phyloP scores from a whole-genome alignment of 352 stramenopile species.

The Phytophthora sp. region DNA sequence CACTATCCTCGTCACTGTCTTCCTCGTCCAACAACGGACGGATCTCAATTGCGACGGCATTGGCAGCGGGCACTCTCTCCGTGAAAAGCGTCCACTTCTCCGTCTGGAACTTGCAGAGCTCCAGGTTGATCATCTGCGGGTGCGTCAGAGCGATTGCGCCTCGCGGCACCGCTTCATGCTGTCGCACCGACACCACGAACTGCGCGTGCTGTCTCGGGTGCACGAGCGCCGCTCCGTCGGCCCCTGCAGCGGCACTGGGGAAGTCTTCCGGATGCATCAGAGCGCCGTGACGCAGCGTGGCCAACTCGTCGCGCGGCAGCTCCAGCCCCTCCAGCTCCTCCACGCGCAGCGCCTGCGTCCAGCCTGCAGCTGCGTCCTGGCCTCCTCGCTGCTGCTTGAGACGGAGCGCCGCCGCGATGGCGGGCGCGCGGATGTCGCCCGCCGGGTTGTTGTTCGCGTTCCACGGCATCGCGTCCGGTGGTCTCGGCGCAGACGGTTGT shows the following conservation, averaged over 20 bases:
- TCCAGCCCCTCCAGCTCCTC: constrained; percentile 50
- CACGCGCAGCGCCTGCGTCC: constrained; percentile 45
- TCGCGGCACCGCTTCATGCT: constrained; percentile 40
- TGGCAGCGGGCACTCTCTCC: constrained; percentile 47
- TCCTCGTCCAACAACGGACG: constrained; percentile 47
- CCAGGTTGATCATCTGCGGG: constrained; percentile 80
- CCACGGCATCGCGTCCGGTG: constrained; percentile 68
- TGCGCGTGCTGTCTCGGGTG: constrained; percentile 76
- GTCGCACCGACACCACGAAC: constrained; percentile 68
- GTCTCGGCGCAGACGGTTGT: neutral
- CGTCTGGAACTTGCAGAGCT: constrained; percentile 74
- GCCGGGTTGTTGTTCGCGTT: constrained; percentile 88
- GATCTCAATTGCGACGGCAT: constrained; percentile 72
- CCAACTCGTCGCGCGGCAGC: constrained; percentile 13
- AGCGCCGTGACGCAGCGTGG: constrained; percentile 52
- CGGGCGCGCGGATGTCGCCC: constrained; percentile 77
- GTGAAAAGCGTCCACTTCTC: constrained; percentile 82
- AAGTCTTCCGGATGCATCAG: constrained; percentile 72
- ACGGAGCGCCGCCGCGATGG: constrained; percentile 60
- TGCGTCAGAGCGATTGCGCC: constrained; percentile 69
- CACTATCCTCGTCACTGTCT: neutral
- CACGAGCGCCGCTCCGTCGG: constrained; percentile 43
- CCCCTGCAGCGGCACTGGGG: constrained; percentile 20
- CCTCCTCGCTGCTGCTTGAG: constrained; percentile 46
- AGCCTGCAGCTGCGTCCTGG: constrained; percentile 21